A percentile compares a stretch with the other conserved stretches of the same genome.
These are phyloP conservation scores for Usnea hakonensis DNA, from an alignment of 495 filamentous ascomycete species.

Conservation along the genomic window DNA sequence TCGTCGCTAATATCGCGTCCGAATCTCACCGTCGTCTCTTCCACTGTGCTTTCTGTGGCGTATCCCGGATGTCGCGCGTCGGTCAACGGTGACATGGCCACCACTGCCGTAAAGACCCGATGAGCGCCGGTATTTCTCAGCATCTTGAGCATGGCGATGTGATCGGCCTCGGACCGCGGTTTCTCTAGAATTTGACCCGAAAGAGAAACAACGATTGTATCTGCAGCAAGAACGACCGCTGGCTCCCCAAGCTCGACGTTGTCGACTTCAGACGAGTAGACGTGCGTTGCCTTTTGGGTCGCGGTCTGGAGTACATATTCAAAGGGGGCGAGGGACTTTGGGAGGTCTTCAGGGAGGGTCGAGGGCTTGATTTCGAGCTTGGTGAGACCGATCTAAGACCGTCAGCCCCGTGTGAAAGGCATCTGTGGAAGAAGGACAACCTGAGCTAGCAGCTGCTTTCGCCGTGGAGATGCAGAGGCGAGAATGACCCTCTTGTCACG, in stretches of 20 bases:
- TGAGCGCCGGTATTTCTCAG: slow-evolving; percentile 67
- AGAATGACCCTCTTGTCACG: slow-evolving; percentile 71
- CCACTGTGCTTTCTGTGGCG: slow-evolving; percentile 66
- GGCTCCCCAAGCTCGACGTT: slow-evolving; percentile 59
- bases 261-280: slow-evolving; percentile 63
- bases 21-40: slow-evolving; percentile 83
- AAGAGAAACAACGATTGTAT: slow-evolving; percentile 80
- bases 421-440: slow-evolving; percentile 28
- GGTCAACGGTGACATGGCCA: slow-evolving; percentile 67
- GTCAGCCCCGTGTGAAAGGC: background rate
- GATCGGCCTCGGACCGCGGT: slow-evolving; percentile 68
- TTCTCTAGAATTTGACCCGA: slow-evolving; percentile 79
- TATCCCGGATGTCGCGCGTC: slow-evolving; percentile 78
- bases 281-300: slow-evolving; percentile 65
- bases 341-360: slow-evolving; percentile 68
- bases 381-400: slow-evolving; percentile 54
- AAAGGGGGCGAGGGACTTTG: slow-evolving; percentile 71
- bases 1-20: slow-evolving; percentile 68
- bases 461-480: slow-evolving; percentile 77
- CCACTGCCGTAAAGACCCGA: slow-evolving; percentile 76
- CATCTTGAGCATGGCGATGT: slow-evolving; percentile 70
- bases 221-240: slow-evolving; percentile 78
- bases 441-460: slow-evolving; percentile 67
- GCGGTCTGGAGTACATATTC: slow-evolving; percentile 90
- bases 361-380: slow-evolving; percentile 80